Evolutionary conservation across 805 yeast species (phyloP).

Genomic region (Sporopachydermia lactativora): DNA sequence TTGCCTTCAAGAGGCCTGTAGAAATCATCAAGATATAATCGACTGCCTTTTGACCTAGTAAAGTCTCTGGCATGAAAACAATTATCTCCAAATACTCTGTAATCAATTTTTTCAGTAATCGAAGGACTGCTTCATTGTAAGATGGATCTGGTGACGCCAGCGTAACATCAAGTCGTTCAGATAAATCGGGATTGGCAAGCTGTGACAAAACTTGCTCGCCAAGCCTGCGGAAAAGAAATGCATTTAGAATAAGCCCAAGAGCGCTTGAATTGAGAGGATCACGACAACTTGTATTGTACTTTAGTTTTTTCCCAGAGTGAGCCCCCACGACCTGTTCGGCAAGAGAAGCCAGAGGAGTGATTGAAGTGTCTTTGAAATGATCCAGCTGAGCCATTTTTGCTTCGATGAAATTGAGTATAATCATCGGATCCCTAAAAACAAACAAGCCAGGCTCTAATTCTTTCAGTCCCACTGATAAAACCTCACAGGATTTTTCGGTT

Average conservation of each 20-base stretch:
- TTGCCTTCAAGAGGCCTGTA: constrained; percentile 26
- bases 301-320: not conserved
- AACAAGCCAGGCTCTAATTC: constrained; percentile 59
- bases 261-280: not conserved
- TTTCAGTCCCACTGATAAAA: constrained; percentile 48
- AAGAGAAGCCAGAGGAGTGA: not conserved
- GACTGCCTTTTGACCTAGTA: too few relatives aligned
- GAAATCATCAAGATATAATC: constrained; percentile 14
- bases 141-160: not conserved
- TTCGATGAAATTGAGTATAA: constrained; percentile 27
- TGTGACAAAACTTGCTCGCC: not conserved
- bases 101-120: not conserved
- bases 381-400: constrained; percentile 15
- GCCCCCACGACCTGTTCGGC: not conserved
- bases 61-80: not conserved
- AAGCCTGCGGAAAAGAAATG: not conserved
- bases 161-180: too few relatives aligned
- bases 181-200: too few relatives aligned
- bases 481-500: constrained; percentile 47
- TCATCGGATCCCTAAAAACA: constrained; percentile 27
- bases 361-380: not conserved
- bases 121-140: not conserved
- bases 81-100: not conserved
- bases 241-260: not conserved
- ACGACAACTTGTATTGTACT: not conserved